These are phyloP conservation scores for Saturnispora ahearnii DNA, from an alignment of 805 yeast genomes.

Conservation along the genomic window DNA sequence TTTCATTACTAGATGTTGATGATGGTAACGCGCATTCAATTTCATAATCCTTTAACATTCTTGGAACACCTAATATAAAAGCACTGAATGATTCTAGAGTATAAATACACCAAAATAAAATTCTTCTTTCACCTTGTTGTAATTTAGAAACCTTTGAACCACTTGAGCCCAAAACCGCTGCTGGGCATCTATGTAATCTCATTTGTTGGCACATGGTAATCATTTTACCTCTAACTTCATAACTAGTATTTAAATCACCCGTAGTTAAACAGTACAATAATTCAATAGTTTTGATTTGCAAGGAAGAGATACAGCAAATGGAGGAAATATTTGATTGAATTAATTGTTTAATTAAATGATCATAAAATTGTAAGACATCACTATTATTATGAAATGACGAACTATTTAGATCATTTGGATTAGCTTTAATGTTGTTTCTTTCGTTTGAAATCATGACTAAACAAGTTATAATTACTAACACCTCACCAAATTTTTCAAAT, in stretches of 20 bases:
- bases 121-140: slow-evolving; percentile 76
- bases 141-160: slow-evolving; percentile 57
- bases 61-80: slow-evolving; percentile 72
- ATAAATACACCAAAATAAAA: slow-evolving; percentile 78
- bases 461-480: slow-evolving; percentile 40
- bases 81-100: slow-evolving; percentile 68
- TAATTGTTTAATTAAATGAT: slow-evolving; percentile 52
- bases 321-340: slow-evolving; percentile 52
- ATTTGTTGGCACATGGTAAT: slow-evolving; percentile 80
- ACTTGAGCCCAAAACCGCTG: slow-evolving; percentile 61
- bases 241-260: slow-evolving; percentile 67
- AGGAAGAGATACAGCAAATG: slow-evolving; percentile 54
- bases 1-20: slow-evolving; percentile 26
- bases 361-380: slow-evolving; percentile 42
- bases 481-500: slow-evolving; percentile 49
- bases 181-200: slow-evolving; percentile 78
- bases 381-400: slow-evolving; percentile 17
- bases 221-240: slow-evolving; percentile 65
- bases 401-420: not conserved
- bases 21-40: slow-evolving; percentile 83
- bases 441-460: slow-evolving; percentile 39
- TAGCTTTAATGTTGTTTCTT: slow-evolving; percentile 18
- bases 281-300: slow-evolving; percentile 62
- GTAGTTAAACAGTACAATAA: slow-evolving; percentile 60
- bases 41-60: slow-evolving; percentile 70